Percentiles rank a stretch among this genome's conserved stretches.
phyloP scores from a whole-genome alignment of 108 stramenopile species.

The Schizochytrium sp. region DNA sequence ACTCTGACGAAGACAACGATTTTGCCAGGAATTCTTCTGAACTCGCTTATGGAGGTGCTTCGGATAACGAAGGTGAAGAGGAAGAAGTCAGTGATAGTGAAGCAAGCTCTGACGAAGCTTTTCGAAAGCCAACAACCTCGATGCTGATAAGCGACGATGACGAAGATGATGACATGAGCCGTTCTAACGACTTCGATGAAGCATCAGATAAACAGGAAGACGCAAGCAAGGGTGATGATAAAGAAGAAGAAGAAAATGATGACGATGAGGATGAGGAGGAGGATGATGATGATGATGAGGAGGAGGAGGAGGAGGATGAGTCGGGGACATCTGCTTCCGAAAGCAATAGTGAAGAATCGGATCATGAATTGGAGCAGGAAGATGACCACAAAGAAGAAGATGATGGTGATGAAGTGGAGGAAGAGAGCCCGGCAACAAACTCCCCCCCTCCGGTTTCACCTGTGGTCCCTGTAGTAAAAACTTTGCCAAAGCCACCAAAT shows the following conservation, averaged over 20 bases:
- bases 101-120: neutral
- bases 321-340: neutral
- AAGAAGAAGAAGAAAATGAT: constrained; percentile 2
- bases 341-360: neutral
- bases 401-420: neutral
- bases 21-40: too few species aligned
- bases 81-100: neutral
- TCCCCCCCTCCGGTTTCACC: too few species aligned
- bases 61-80: neutral
- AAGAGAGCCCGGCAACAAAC: neutral
- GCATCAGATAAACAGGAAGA: too few species aligned
- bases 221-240: neutral
- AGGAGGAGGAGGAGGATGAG: neutral
- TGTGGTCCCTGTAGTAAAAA: neutral
- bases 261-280: constrained; percentile 26
- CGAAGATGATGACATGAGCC: neutral
- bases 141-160: neutral
- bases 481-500: constrained; percentile 10
- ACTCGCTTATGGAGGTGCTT: neutral
- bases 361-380: neutral
- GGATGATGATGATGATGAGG: neutral
- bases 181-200: too few species aligned
- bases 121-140: too few species aligned
- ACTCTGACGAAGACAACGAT: too few species aligned
- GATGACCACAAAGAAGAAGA: constrained; percentile 24